Evolutionary conservation across 352 stramenopile species (phyloP).

Genomic region (Globisporangium camurandrum): DNA sequence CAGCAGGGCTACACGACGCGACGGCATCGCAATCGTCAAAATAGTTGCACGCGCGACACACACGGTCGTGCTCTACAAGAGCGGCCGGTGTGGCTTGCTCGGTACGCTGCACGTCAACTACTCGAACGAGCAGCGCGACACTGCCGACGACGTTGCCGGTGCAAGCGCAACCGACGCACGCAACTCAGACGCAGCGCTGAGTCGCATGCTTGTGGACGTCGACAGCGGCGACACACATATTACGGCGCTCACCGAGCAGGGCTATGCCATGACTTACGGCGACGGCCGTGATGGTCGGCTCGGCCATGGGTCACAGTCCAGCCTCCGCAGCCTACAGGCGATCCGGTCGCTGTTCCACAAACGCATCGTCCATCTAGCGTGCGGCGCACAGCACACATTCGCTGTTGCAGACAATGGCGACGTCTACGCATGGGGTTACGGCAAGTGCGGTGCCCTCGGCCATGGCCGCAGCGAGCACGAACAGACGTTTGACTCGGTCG

Average conservation of each 20-base stretch:
- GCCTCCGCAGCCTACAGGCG: slow-evolving; percentile 13
- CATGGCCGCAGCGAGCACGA: slow-evolving; percentile 30
- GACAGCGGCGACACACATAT: slow-evolving; percentile 53
- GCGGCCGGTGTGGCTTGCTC: slow-evolving; percentile 25
- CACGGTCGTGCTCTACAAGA: slow-evolving; percentile 39
- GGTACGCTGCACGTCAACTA: slow-evolving; percentile 20
- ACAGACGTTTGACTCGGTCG: slow-evolving; percentile 23
- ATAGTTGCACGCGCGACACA: slow-evolving; percentile 30
- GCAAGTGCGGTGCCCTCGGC: slow-evolving; percentile 41
- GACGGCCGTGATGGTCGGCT: slow-evolving; percentile 30
- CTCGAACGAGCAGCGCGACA: not conserved
- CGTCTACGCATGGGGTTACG: slow-evolving; percentile 63
- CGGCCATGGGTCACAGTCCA: slow-evolving; percentile 14
- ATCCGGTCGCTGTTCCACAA: slow-evolving; percentile 51
- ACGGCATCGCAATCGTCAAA: slow-evolving; percentile 27
- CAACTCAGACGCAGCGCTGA: slow-evolving; percentile 28
- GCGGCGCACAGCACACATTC: slow-evolving; percentile 51
- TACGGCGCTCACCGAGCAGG: slow-evolving; percentile 59
- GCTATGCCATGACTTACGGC: slow-evolving; percentile 73
- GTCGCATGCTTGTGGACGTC: slow-evolving; percentile 49
- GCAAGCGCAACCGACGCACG: not conserved
- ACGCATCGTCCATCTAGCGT: slow-evolving; percentile 48
- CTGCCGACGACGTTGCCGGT: not conserved
- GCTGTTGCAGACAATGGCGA: slow-evolving; percentile 51
- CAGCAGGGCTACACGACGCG: slow-evolving; percentile 4